Percentiles rank a stretch among this genome's conserved stretches.
phyloP scores from a whole-genome alignment of 805 yeast species.

The Cyberlindnera maritima region DNA sequence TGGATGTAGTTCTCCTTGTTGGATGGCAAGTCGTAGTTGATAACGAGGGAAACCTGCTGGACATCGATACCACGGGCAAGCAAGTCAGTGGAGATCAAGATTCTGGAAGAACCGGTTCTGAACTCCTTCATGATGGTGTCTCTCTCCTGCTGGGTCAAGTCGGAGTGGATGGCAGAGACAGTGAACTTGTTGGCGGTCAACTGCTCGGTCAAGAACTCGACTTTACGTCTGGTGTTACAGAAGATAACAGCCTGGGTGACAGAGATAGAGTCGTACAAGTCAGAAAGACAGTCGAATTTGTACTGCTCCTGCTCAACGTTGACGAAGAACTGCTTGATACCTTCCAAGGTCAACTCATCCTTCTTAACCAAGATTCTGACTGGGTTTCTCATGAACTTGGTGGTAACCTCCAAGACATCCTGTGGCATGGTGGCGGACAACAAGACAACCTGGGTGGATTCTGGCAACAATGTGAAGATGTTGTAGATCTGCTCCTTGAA shows the following conservation, averaged over 20 bases:
- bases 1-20: constrained; percentile 94
- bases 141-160: constrained; percentile 91
- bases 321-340: constrained; percentile 88
- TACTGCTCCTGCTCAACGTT: constrained; percentile 90
- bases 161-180: constrained; percentile 94
- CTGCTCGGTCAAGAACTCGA: constrained; percentile 79
- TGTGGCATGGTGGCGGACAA: constrained; percentile 93
- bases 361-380: constrained; percentile 91
- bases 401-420: constrained; percentile 88
- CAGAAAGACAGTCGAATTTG: constrained; percentile 94
- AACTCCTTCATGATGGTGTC: constrained; percentile 94
- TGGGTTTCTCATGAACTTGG: constrained; percentile 92
- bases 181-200: constrained; percentile 81
- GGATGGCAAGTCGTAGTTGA: constrained; percentile 89
- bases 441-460: constrained; percentile 88
- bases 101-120: constrained; percentile 91
- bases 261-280: constrained; percentile 90
- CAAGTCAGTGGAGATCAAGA: constrained; percentile 88
- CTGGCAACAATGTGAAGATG: constrained; percentile 84
- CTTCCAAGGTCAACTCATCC: constrained; percentile 94
- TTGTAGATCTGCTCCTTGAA: constrained; percentile 95
- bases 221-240: constrained; percentile 94
- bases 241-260: constrained; percentile 97
- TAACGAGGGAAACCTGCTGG: constrained; percentile 93
- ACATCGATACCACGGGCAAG: constrained; percentile 98